These are phyloP conservation scores for Hericium rajendrae DNA, from an alignment of 768 basidiomycete species.

Conservation along the genomic window DNA sequence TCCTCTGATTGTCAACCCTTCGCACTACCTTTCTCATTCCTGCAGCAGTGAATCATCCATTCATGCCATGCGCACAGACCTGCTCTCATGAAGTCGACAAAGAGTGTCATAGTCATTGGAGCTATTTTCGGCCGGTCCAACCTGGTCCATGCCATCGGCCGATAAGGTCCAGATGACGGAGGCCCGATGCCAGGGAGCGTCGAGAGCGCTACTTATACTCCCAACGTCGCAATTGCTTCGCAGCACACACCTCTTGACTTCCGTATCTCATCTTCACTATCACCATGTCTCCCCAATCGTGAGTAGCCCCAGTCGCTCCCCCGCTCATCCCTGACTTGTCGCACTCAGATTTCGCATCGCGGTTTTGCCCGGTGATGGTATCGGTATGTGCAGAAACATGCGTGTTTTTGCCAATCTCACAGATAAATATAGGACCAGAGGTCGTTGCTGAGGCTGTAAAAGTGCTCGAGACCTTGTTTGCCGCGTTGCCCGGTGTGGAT, in stretches of 20 bases:
- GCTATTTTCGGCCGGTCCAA: not conserved
- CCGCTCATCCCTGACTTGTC: not conserved
- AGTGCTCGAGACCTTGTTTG: slow-evolving; percentile 66
- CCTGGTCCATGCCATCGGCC: slow-evolving; percentile 1
- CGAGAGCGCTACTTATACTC: too few relatives aligned
- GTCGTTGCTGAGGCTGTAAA: slow-evolving; percentile 79
- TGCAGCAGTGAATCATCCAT: too few relatives aligned
- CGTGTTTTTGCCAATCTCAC: not conserved
- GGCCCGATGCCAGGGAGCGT: too few relatives aligned
- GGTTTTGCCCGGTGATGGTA: slow-evolving; percentile 93
- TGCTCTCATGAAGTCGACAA: too few relatives aligned
- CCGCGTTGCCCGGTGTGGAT: slow-evolving; percentile 50
- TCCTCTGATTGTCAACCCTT: too few relatives aligned
- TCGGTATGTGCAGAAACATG: slow-evolving; percentile 46
- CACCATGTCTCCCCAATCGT: slow-evolving; percentile 15
- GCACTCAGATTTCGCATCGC: slow-evolving; percentile 70
- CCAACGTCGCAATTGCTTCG: too few relatives aligned
- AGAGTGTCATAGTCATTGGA: too few relatives aligned
- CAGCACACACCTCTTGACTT: too few relatives aligned
- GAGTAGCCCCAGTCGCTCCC: slow-evolving; percentile 1
- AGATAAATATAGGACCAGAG: slow-evolving; percentile 63
- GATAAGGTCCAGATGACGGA: not conserved
- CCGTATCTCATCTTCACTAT: not conserved
- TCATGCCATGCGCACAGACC: too few relatives aligned
- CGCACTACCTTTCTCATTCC: too few relatives aligned